Evolutionary conservation across 768 basidiomycete species (phyloP), one percentile per base, ranked within the genome.

Genomic region (Lactarius indigo): DNA sequence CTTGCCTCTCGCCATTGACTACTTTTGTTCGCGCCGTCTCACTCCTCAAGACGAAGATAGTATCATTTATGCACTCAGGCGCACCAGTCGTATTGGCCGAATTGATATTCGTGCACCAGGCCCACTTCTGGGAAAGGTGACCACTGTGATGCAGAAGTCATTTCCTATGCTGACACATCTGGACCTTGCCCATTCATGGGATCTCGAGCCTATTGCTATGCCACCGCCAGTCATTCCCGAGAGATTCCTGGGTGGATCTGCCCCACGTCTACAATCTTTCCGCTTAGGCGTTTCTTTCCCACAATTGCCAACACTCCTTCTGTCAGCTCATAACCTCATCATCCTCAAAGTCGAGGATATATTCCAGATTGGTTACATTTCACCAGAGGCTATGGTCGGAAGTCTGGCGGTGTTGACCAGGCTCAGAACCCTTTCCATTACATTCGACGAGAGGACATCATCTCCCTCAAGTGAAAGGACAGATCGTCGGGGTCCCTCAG

Each of bases 11-110:
- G 7, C 44, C 44, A 3, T 47, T 23, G 10, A 47, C 44, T 47
- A 23, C 44, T 0, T n/a, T n/a, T 1, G 1, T 8, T 3, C 9
- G 0, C 10, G 3, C 23, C 10, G 4, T 10, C n/a, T 20, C 23
- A 1, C 20, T 20, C n/a, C n/a, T 23, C 2, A 0, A 1, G 10
- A 47, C 23, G n/a, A 47, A 47, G n/a, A 47, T n/a, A 47, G 23
- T 23, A 23, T 47, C 10, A 9, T 47, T 12, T n/a, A 10, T 10
- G n/a, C 44, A 47, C 44, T 47, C 23, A n/a, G 3, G 44, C 44
- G 23, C 44, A 10, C n/a, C 8, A 8, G 20, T 12, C 44, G 44
- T 47, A 3, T 47, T 1, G n/a, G 23, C 10, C 44, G 10, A 5
- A 23, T 47, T 1, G 8, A 8, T 2, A 47, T 47, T 12, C 10